Conservation (phyloP, 1,284 basidiomycete genomes). For the Trametes hirsuta region DNA sequence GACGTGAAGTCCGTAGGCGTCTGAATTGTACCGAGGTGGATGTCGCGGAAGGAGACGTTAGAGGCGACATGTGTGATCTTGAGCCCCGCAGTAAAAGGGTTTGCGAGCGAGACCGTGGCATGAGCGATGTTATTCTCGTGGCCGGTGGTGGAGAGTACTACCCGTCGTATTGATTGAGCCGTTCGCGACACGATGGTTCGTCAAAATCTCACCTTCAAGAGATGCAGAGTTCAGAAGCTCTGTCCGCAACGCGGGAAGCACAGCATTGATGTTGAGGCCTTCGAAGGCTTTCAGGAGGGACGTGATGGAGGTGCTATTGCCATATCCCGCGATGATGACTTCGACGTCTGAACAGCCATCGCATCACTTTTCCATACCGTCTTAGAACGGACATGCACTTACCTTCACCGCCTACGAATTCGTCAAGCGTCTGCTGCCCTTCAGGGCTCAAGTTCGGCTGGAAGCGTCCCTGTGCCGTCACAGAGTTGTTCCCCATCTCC, state of each 20-base stretch:
- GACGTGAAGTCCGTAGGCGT: constrained; percentile 57
- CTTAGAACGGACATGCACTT: constrained; percentile 21
- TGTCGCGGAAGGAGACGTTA: constrained; percentile 65
- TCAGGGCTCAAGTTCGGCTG: constrained; percentile 60
- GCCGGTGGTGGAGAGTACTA: constrained; percentile 72
- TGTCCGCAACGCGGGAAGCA: constrained; percentile 64
- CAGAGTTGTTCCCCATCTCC: constrained; percentile 59
- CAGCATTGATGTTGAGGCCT: constrained; percentile 59
- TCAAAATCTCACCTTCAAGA: constrained; percentile 45
- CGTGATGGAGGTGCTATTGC: constrained; percentile 60
- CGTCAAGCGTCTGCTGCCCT: constrained; percentile 67
- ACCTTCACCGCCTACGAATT: constrained; percentile 69
- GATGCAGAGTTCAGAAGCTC: constrained; percentile 61
- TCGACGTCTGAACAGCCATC: constrained; percentile 46
- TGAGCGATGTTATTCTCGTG: constrained; percentile 65
- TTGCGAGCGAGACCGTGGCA: constrained; percentile 65
- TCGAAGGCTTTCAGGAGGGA: constrained; percentile 69
- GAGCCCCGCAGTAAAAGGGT: constrained; percentile 71
- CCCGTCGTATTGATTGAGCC: neutral
- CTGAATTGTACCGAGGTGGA: constrained; percentile 68
- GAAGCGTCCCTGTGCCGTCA: constrained; percentile 53
- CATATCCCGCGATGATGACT: constrained; percentile 59
- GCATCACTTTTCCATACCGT: constrained; percentile 2
- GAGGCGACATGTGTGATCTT: constrained; percentile 67
- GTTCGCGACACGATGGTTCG: no score